phyloP scores from a whole-genome alignment of 1,284 basidiomycete species.

The Irpex rosettiformis region DNA sequence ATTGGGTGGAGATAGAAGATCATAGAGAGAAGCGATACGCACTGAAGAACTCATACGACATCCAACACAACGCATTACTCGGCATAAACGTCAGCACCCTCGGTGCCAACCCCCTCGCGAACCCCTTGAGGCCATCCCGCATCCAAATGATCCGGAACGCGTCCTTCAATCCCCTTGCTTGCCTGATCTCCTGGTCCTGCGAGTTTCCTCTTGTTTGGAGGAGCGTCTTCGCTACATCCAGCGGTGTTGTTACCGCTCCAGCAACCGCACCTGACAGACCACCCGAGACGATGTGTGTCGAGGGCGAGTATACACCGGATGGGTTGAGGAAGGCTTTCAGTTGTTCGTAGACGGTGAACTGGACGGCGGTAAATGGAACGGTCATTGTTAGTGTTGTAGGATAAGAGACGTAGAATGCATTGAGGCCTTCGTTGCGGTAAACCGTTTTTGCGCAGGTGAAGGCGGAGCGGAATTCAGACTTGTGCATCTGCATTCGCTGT shows the following conservation, averaged over 20 bases:
- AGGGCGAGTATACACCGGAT: slow-evolving; percentile 81
- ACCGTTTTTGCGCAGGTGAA: slow-evolving; percentile 80
- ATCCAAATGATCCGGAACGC: slow-evolving; percentile 88
- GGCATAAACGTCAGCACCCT: slow-evolving; percentile 96
- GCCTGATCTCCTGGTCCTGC: slow-evolving; percentile 78
- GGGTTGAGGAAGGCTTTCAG: slow-evolving; percentile 90
- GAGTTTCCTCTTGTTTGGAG: slow-evolving; percentile 92
- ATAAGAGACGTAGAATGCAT: slow-evolving; percentile 98
- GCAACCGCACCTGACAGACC: slow-evolving; percentile 93
- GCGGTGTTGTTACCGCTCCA: slow-evolving; percentile 92
- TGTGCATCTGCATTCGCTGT: slow-evolving; percentile 97
- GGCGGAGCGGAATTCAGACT: slow-evolving; percentile 87
- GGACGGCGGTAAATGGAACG: slow-evolving; percentile 97
- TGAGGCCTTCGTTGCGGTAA: slow-evolving; percentile 82
- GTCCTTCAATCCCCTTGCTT: slow-evolving; percentile 82
- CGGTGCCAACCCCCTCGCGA: slow-evolving; percentile 86
- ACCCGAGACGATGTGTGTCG: slow-evolving; percentile 89
- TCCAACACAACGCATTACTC: slow-evolving; percentile 96
- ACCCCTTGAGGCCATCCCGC: slow-evolving; percentile 84
- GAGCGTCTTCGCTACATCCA: slow-evolving; percentile 98
- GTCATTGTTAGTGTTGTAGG: slow-evolving; percentile 97
- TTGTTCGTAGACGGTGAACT: slow-evolving; percentile 97
- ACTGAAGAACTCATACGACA: slow-evolving; percentile 97
- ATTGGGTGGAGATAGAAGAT: background rate
- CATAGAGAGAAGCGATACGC: slow-evolving; percentile 35